phyloP scores from a whole-genome alignment of 768 basidiomycete species.

The Mycena chlorophos region DNA sequence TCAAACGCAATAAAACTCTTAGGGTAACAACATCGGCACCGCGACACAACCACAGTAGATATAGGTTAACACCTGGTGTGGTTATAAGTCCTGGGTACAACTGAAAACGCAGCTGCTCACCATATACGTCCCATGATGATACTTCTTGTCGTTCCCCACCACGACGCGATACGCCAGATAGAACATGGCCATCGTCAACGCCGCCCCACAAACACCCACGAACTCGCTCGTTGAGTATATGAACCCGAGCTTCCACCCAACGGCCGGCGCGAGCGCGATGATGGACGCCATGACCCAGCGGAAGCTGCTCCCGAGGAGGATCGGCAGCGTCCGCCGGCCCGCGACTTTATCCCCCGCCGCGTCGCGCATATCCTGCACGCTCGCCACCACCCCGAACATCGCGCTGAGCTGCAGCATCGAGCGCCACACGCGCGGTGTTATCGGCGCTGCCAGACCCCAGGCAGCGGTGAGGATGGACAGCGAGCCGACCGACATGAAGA shows the following conservation, averaged over 20 bases:
- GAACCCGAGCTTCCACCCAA: not conserved
- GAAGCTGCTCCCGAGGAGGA: conserved; percentile 35
- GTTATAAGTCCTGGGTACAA: not conserved
- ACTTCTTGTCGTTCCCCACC: not conserved
- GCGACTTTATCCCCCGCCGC: conserved; percentile 35
- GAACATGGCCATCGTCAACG: conserved; percentile 1
- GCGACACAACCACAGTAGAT: conserved; percentile 4
- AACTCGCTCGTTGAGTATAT: not conserved
- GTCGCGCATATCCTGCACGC: conserved; percentile 42
- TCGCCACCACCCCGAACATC: conserved; percentile 38
- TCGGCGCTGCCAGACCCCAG: conserved; percentile 4
- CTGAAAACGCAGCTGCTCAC: not conserved
- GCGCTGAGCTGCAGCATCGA: conserved; percentile 9
- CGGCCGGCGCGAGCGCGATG: not conserved
- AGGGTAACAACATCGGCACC: conserved; percentile 8
- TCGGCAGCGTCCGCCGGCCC: conserved; percentile 41
- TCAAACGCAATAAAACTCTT: no score
- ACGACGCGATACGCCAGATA: conserved; percentile 5
- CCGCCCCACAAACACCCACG: not conserved
- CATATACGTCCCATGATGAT: conserved; percentile 11
- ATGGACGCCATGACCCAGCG: conserved; percentile 18
- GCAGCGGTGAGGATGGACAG: conserved; percentile 1
- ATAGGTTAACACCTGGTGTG: conserved; percentile 1
- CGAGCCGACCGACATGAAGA: conserved; percentile 11
- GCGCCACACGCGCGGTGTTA: not conserved